A percentile compares a stretch with the other conserved stretches of the same genome.
phyloP scores from a whole-genome alignment of 2,329 filamentous ascomycete species.

The Alternaria gaisen region DNA sequence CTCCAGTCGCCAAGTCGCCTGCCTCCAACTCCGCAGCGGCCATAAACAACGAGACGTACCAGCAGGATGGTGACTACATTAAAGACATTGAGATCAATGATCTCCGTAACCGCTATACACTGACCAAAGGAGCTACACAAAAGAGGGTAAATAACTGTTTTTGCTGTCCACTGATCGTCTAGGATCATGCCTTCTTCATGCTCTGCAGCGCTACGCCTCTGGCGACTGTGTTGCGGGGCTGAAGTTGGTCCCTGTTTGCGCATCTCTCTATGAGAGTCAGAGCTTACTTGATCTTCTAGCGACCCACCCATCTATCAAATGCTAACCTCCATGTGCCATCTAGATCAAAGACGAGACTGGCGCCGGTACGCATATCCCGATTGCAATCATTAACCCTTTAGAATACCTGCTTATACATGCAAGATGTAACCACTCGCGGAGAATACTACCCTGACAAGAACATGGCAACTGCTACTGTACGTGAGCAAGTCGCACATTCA shows the following conservation, averaged over 20 bases:
- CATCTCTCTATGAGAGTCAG: constrained; percentile 50
- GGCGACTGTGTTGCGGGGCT: constrained; percentile 63
- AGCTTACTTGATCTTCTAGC: constrained; percentile 59
- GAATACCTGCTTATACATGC: constrained; percentile 68
- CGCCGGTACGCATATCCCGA: constrained; percentile 92
- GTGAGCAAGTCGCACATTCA: constrained; percentile 9
- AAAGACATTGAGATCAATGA: constrained; percentile 99
- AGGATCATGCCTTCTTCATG: constrained; percentile 54
- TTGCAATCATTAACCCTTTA: constrained; percentile 68
- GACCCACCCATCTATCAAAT: constrained; percentile 74
- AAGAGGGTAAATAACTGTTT: constrained; percentile 98
- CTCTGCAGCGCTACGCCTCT: constrained; percentile 30
- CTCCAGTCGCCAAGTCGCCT: constrained; percentile 63
- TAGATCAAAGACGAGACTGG: constrained; percentile 99
- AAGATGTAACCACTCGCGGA: constrained; percentile 99
- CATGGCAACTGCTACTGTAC: constrained; percentile 91
- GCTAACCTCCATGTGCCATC: constrained; percentile 90
- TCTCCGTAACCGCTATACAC: constrained; percentile 91
- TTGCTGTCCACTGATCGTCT: constrained; percentile 72
- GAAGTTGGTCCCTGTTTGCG: constrained; percentile 42
- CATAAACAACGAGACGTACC: constrained; percentile 82
- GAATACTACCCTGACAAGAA: constrained; percentile 97
- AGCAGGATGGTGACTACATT: constrained; percentile 96
- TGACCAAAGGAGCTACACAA: constrained; percentile 97
- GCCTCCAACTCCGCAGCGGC: constrained; percentile 57